phyloP scores from a whole-genome alignment of 305 asterid genomes.

The Rubia balearica region DNA sequence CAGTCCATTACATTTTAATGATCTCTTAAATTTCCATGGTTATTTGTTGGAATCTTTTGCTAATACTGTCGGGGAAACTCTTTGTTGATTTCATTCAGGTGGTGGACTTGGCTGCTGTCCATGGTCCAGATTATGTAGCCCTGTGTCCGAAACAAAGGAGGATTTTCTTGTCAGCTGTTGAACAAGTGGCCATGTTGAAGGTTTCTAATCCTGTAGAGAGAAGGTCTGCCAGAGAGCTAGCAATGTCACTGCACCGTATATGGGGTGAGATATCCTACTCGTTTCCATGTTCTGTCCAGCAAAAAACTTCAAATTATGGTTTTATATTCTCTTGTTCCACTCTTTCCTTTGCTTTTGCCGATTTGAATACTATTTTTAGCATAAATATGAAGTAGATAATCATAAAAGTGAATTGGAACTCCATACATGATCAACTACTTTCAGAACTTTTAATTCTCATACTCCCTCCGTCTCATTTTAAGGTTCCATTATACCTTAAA shows the following conservation, averaged over 20 bases:
- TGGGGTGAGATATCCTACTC: conserved; percentile 54
- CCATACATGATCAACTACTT: not conserved
- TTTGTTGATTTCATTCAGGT: conserved; percentile 38
- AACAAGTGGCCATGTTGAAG: conserved; percentile 51
- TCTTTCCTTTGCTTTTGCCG: not conserved
- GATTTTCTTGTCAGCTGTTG: conserved; percentile 51
- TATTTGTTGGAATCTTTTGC: not conserved
- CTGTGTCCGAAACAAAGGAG: conserved; percentile 60
- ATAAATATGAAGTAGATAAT: not conserved
- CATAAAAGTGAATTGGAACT: not conserved
- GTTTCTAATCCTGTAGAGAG: conserved; percentile 51
- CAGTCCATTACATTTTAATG: not conserved
- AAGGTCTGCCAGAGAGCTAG: conserved; percentile 54
- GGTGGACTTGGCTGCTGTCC: conserved; percentile 55
- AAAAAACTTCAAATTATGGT: not conserved
- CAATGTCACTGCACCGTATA: conserved; percentile 46
- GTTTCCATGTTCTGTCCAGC: not conserved
- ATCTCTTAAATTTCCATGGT: not conserved
- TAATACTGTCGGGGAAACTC: not conserved
- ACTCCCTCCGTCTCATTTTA: not conserved
- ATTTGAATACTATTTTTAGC: not conserved
- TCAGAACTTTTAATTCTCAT: not conserved
- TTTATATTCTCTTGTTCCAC: not conserved
- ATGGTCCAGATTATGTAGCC: conserved; percentile 46
- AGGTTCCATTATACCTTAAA: no score